Evolutionary conservation across 176 grass and related monocot species (phyloP), one percentile per base, ranked within the genome.

Genomic region (Zea mays): DNA sequence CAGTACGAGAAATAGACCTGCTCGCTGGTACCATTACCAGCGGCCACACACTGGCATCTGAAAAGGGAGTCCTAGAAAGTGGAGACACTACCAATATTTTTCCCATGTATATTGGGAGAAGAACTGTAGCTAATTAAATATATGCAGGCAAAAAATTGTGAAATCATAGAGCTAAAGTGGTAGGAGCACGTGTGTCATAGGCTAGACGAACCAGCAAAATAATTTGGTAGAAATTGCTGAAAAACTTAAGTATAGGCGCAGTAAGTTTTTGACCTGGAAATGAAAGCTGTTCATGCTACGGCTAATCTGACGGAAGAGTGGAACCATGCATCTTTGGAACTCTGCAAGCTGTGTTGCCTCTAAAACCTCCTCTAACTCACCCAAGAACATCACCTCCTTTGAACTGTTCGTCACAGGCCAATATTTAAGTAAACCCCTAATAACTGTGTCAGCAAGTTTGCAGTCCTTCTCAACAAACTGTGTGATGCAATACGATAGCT

Each of bases 331-430:
- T 74, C 91, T 82, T 73, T 94, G 94, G 74, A 97, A 97, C 73
- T 97, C 94, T 17, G 91, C 86, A 86, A 82, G 71, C 61, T 97
- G 94, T 65, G 94, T 94, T 69, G 94, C 89, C 78, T 97, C 91
- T 81, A 97, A 65, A 75, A 97, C 89, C 76, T 97, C 94, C 82
- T 97, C 94, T 65, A 97, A 87, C 82, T 97, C 94, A 54, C 94
- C 87, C 79, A 97, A 85, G 86, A 97, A 97, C 94, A 97, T 92
- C 69, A 97, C 94, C 79, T 97, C 94, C 84, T 97, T 97, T 84
- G 91, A 90, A 69, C 94, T 97, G 85, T 97, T 97, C 54, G 94
- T 97, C 52, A 97, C 85, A 39, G 94, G 94, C 94, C 94, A 97
- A 87, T 94, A 97, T 87, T 97, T 97, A 38, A 97, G 84, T 63